Evolutionary conservation across 352 stramenopile species (phyloP).

Genomic region (Phytophthora pinifolia): DNA sequence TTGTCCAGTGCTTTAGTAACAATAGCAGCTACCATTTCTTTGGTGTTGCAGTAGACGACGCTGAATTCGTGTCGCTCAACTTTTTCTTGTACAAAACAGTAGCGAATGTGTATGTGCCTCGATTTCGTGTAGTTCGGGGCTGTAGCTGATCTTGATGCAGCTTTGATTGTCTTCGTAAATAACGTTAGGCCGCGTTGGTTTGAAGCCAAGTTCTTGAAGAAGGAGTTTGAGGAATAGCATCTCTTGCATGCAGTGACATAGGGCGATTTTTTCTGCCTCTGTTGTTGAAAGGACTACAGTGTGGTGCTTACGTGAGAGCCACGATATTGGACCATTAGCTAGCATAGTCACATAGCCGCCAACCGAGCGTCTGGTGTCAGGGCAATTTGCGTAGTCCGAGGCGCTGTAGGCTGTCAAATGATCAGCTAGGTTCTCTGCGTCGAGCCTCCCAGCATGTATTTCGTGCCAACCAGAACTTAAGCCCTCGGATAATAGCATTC

Average conservation of each 20-base stretch:
- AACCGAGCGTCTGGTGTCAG: constrained; percentile 1
- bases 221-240: constrained; percentile 7
- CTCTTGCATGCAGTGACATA: constrained; percentile 11
- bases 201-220: constrained; percentile 2
- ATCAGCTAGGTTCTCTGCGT: constrained; percentile 4
- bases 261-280: constrained; percentile 5
- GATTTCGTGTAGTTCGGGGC: constrained; percentile 27
- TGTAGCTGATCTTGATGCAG: constrained; percentile 34
- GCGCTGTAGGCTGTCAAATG: constrained; percentile 7
- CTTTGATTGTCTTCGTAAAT: constrained; percentile 41
- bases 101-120: constrained; percentile 40
- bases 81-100: constrained; percentile 39
- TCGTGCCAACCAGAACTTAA: constrained; percentile 14
- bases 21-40: constrained; percentile 31
- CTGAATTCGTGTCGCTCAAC: constrained; percentile 23
- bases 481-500: constrained; percentile 16
- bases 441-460: constrained; percentile 4
- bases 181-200: constrained; percentile 4
- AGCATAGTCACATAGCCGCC: constrained; percentile 8
- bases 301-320: constrained; percentile 14
- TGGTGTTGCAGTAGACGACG: constrained; percentile 28
- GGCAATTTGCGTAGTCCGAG: constrained; percentile 14
- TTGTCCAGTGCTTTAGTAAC: constrained; percentile 32
- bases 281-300: constrained; percentile 7
- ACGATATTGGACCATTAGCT: constrained; percentile 6